Base-by-base conservation (phyloP, 495 filamentous ascomycete genomes). In the Extremus antarcticus region DNA sequence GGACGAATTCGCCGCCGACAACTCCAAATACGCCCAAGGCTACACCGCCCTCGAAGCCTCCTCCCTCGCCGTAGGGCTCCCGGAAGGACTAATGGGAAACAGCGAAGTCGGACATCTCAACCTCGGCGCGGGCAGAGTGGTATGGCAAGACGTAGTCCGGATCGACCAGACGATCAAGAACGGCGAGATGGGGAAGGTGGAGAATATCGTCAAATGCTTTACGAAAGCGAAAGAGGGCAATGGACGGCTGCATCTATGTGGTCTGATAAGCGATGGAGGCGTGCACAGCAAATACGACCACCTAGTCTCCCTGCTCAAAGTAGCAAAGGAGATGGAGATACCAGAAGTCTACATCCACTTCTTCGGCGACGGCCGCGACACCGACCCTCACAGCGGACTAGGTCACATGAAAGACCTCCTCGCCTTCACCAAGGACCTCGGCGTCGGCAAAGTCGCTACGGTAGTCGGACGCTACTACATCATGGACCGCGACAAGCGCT, bases 401-500 rank as follows among this genome's bases (percentile, higher is more conserved):
- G 85, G 78, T 43, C 94, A 94, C 70, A 83, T 98, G 86, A 72
- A 94, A 70, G 78, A 88, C 63, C 75, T 97, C 13, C 71, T 95
- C 43, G 78, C 82, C 24, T 83, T 80, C 58, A 82, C 78, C 45
- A 82, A 88, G 69, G 87, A 96, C 69, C 78, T 94, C 61, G 92
- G 88, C 24, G 69, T 84, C 59, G 91, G 92, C 63, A 73, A 91
- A 66, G 79, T 97, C 59, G 90, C 87, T n/a, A 96, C 92, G 20
- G 81, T 94, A 25, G 91, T 97, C 38, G 92, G 92, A 50, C 81
- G 92, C 58, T 98, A 96, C 80, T 98, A 88, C 68, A 89, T 89
- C 67, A 98, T 98, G 92, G 92, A 98, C 76, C 90, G 92, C 64
- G 92, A 98, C 72, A 98, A 97, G 86, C 81, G 92, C 68, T 98